phyloP scores from a whole-genome alignment of 1,139 yeast genomes.

The Diutina neorugosa region DNA sequence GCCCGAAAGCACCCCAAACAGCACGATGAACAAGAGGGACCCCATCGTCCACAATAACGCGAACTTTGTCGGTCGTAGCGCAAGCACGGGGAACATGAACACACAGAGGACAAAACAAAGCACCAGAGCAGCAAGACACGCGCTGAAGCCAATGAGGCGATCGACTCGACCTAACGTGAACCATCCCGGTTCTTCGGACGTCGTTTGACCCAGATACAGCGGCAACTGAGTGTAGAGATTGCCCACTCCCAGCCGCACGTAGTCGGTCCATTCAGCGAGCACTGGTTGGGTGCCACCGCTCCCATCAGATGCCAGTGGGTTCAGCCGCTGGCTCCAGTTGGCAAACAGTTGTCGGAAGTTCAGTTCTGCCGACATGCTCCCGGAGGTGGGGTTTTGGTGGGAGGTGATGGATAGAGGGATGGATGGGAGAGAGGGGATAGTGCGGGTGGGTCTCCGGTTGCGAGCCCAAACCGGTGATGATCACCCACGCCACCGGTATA shows the following conservation, averaged over 20 bases:
- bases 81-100: conserved; percentile 81
- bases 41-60: conserved; percentile 90
- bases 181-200: conserved; percentile 38
- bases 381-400: no score
- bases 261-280: conserved; percentile 35
- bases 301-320: conserved; percentile 5
- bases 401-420: no score
- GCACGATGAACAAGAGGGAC: conserved; percentile 72
- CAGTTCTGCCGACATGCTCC: conserved; percentile 32
- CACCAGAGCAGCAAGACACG: conserved; percentile 63
- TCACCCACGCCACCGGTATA: not conserved
- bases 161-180: conserved; percentile 64
- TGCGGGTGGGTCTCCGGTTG: not conserved
- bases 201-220: conserved; percentile 15
- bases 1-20: conserved; percentile 89
- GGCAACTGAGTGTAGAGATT: conserved; percentile 31
- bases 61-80: conserved; percentile 83
- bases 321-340: conserved; percentile 23
- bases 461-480: not conserved
- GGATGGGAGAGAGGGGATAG: not conserved
- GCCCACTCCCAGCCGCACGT: conserved; percentile 29
- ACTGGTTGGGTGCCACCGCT: conserved; percentile 5
- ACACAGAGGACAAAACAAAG: conserved; percentile 77
- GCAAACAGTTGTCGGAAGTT: conserved; percentile 31
- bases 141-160: conserved; percentile 62